These are phyloP conservation scores for Lomentospora prolificans DNA, from an alignment of 2,329 filamentous ascomycete species.

Conservation along the genomic window DNA sequence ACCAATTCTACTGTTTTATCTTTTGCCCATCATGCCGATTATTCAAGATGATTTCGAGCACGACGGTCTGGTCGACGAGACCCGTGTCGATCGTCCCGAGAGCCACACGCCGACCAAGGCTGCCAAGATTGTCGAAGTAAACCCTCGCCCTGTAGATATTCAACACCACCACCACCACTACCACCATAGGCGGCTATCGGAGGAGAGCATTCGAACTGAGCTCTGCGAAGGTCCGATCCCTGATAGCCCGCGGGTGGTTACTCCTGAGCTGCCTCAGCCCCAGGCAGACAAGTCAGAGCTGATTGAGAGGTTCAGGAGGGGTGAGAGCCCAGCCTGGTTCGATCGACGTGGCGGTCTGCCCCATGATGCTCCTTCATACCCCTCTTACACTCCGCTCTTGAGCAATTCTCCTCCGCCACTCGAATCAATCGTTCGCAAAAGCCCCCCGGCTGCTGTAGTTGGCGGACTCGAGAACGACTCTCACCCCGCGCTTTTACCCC, in stretches of 20 bases:
- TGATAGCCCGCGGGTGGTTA: conserved; percentile 27
- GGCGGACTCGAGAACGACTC: not conserved
- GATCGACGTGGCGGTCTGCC: conserved; percentile 45
- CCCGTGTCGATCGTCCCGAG: not conserved
- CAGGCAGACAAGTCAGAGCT: conserved; percentile 62
- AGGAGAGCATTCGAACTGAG: conserved; percentile 52
- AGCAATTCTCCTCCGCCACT: conserved; percentile 19
- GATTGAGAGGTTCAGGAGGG: conserved; percentile 75
- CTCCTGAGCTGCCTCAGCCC: conserved; percentile 10
- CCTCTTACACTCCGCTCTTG: not conserved
- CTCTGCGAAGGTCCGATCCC: conserved; percentile 48
- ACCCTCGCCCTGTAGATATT: conserved; percentile 12
- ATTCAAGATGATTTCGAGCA: conserved; percentile 42
- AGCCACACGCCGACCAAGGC: conserved; percentile 13
- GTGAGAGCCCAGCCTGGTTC: conserved; percentile 66
- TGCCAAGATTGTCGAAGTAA: conserved; percentile 16
- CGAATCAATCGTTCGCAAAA: conserved; percentile 22
- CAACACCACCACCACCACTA: conserved; percentile 10
- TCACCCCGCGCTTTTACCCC: conserved; percentile 20
- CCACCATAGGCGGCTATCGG: conserved; percentile 31
- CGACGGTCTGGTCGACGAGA: conserved; percentile 14
- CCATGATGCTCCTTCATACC: not conserved
- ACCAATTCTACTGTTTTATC: conserved; percentile 8
- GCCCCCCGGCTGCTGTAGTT: conserved; percentile 13
- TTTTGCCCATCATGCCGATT: conserved; percentile 40